A percentile compares a stretch with the other conserved stretches of the same genome.
Evolutionary conservation across 371 early-diverging fungal genomes (phyloP).

Genomic region (Mucor irregularis): DNA sequence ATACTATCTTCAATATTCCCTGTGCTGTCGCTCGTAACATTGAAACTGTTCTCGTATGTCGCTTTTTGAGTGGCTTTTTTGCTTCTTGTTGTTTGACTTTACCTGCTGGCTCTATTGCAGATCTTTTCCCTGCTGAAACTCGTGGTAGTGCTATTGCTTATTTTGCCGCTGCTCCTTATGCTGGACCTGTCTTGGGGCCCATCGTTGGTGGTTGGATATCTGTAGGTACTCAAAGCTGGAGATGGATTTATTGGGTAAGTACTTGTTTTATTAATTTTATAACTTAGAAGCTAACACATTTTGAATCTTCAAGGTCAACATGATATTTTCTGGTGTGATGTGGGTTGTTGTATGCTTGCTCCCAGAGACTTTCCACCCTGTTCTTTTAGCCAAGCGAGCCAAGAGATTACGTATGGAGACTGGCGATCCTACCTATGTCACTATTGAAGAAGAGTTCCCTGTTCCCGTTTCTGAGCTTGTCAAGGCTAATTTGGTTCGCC

Average conservation of each 20-base stretch:
- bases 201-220: slow-evolving; percentile 49
- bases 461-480: slow-evolving; percentile 30
- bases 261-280: background rate
- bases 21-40: slow-evolving; percentile 47
- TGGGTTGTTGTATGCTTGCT: slow-evolving; percentile 36
- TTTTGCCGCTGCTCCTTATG: slow-evolving; percentile 51
- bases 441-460: slow-evolving; percentile 39
- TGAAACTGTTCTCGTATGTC: slow-evolving; percentile 39
- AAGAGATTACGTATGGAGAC: slow-evolving; percentile 28
- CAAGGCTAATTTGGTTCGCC: slow-evolving; percentile 36
- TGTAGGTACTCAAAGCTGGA: slow-evolving; percentile 41
- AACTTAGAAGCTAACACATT: background rate
- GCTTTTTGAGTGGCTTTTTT: slow-evolving; percentile 48
- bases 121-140: slow-evolving; percentile 36
- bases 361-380: slow-evolving; percentile 47
- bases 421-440: slow-evolving; percentile 32
- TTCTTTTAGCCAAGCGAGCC: slow-evolving; percentile 32
- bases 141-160: slow-evolving; percentile 49
- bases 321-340: slow-evolving; percentile 42
- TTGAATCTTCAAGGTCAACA: slow-evolving; percentile 32
- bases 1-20: slow-evolving; percentile 44
- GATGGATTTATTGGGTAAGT: slow-evolving; percentile 52
- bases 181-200: slow-evolving; percentile 49
- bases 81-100: slow-evolving; percentile 37
- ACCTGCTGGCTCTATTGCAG: slow-evolving; percentile 46